phyloP scores from a whole-genome alignment of 2,329 filamentous ascomycete species.

The Ophiobolus disseminans region DNA sequence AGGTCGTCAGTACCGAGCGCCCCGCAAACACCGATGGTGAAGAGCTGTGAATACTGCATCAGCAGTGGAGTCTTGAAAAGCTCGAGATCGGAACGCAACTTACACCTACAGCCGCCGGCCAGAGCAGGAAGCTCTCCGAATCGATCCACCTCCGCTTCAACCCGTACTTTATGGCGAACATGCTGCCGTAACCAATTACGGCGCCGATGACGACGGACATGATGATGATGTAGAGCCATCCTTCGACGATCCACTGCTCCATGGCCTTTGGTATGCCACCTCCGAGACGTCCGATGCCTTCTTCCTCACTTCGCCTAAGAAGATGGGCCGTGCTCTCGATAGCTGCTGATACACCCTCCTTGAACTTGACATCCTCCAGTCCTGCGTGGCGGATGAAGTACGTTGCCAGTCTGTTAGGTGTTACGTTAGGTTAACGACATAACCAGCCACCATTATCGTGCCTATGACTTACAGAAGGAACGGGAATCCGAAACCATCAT shows the following conservation, averaged over 20 bases:
- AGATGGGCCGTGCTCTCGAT: constrained; percentile 6
- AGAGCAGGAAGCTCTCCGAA: constrained; percentile 61
- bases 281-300: constrained; percentile 59
- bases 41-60: too few species aligned
- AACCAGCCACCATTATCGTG: too few species aligned
- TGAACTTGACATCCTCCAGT: constrained; percentile 29
- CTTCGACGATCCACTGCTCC: constrained; percentile 66
- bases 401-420: too few species aligned
- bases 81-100: too few species aligned
- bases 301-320: too few species aligned
- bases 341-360: constrained; percentile 16
- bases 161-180: constrained; percentile 55
- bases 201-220: constrained; percentile 62
- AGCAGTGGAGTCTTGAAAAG: too few species aligned
- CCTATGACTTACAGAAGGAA: too few species aligned
- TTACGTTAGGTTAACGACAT: too few species aligned
- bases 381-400: constrained; percentile 64
- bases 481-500: constrained; percentile 69
- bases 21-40: constrained; percentile 65
- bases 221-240: constrained; percentile 65
- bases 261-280: constrained; percentile 61
- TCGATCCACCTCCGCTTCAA: constrained; percentile 58
- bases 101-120: constrained; percentile 54
- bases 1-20: constrained; percentile 64
- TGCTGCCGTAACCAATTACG: constrained; percentile 57